A percentile compares a stretch with the other conserved stretches of the same genome.
These are phyloP conservation scores for Trametes versicolor DNA, from an alignment of 1,284 basidiomycete genomes.

Conservation along the genomic window DNA sequence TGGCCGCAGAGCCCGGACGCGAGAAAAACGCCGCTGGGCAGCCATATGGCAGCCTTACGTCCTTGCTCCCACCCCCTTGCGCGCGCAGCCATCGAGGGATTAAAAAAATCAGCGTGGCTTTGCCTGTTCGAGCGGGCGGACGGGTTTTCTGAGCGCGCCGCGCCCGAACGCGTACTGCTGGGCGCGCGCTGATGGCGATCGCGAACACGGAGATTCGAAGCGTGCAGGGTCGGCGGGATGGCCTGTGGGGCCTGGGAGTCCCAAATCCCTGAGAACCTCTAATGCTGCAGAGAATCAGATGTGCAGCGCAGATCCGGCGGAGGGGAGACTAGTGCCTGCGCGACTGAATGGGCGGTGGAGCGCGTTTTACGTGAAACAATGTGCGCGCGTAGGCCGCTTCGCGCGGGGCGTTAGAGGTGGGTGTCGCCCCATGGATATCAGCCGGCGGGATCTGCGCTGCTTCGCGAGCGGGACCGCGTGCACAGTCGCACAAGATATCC, in stretches of 20 bases:
- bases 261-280: too few relatives aligned
- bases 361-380: background rate
- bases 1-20: background rate
- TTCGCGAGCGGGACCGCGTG: background rate
- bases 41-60: background rate
- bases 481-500: too few relatives aligned
- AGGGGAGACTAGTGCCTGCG: background rate
- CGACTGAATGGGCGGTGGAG: background rate
- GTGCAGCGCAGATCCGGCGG: conserved; percentile 5
- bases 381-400: background rate
- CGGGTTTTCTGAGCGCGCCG: too few relatives aligned
- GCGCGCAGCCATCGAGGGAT: too few relatives aligned
- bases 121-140: too few relatives aligned
- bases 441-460: conserved; percentile 7
- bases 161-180: too few relatives aligned
- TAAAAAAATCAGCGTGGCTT: too few relatives aligned
- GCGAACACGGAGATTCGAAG: too few relatives aligned
- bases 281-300: background rate
- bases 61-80: background rate
- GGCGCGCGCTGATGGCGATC: too few relatives aligned
- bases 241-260: background rate
- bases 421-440: background rate
- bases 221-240: too few relatives aligned
- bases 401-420: background rate
- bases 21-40: background rate